Evolutionary conservation across 768 basidiomycete genomes (phyloP), one percentile per base, ranked within the genome.

Genomic region (Russula sp.): DNA sequence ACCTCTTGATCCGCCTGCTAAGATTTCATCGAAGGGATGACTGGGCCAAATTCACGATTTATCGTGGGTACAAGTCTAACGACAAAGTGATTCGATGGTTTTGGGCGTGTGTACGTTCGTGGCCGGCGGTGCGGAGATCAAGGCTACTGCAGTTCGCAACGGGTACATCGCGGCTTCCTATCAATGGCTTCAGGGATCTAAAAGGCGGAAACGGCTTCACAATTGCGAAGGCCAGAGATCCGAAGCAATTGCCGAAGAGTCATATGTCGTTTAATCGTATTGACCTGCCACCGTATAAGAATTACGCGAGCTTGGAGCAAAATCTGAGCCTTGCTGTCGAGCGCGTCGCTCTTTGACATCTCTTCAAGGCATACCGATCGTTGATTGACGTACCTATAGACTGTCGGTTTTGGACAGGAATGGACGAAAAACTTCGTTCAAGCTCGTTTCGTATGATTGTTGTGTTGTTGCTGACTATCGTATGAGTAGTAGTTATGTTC

Each of bases 61-160:
- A 98, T n/a, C n/a, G n/a, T 68, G 96, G 94, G 18, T 96, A 94
- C 73, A 90, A 94, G 77, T 86, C 92, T 76, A 90, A 88, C 71
- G 94, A 96, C 73, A 92, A 96, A 72, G 92, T 95, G 54, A 94
- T 99, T 62, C 94, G 97, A 73, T 99, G 97, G 97, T 99, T 99
- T 88, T 99, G 97, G 97, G 94, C 98, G 78, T 94, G 93, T 71
- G 92, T 99, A 52, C 89, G 92, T 69, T 86, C 89, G 70, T 99
- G 97, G 97, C 95, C 97, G 14, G 88, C 96, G 1, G 97, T 98
- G 79, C 89, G 95, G 77, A 99, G 98, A 79, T 94, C 92, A 18
- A 90, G 96, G 38, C 76, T 98, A 57, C 79, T 98, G 59, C 96
- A 98, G 76, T 99, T 99, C 74, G 94, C 95, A 7, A 98, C 95